Conservation (phyloP, 2,329 filamentous ascomycete species). For the Curvularia verruculosa region DNA sequence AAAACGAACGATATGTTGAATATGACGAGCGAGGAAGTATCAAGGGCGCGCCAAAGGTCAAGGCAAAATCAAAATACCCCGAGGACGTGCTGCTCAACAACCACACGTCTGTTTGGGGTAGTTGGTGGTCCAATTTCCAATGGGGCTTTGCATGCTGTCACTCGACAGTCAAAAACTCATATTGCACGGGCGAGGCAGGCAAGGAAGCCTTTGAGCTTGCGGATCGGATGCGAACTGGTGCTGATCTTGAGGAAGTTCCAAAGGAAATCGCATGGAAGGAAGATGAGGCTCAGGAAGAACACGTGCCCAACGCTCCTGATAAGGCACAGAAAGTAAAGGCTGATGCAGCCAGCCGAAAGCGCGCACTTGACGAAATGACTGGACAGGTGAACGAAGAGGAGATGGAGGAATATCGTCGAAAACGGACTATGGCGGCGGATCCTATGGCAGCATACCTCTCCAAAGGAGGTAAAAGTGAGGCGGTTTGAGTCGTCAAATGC, state of each 20-base stretch:
- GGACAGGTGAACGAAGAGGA: slow-evolving; percentile 80
- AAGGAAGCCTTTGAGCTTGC: slow-evolving; percentile 80
- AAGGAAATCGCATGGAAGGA: slow-evolving; percentile 52
- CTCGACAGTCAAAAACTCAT: slow-evolving; percentile 92
- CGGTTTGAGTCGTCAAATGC: slow-evolving; percentile 49
- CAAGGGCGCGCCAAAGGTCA: slow-evolving; percentile 81
- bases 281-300: slow-evolving; percentile 49
- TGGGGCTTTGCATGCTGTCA: slow-evolving; percentile 98
- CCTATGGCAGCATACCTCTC: slow-evolving; percentile 80
- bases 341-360: slow-evolving; percentile 64
- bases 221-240: slow-evolving; percentile 62
- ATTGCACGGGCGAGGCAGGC: slow-evolving; percentile 92
- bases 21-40: slow-evolving; percentile 90
- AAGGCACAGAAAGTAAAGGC: slow-evolving; percentile 49
- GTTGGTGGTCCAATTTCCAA: slow-evolving; percentile 94
- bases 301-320: slow-evolving; percentile 54
- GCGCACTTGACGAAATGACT: slow-evolving; percentile 79
- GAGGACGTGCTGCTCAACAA: slow-evolving; percentile 91
- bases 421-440: slow-evolving; percentile 75
- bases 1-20: slow-evolving; percentile 88
- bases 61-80: slow-evolving; percentile 85
- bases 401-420: slow-evolving; percentile 82
- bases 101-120: slow-evolving; percentile 91
- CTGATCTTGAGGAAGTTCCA: slow-evolving; percentile 52
- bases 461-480: slow-evolving; percentile 71